A percentile compares a stretch with the other conserved stretches of the same genome.
Conservation (phyloP, 345 rosid species). For the Ceriops tagal region DNA sequence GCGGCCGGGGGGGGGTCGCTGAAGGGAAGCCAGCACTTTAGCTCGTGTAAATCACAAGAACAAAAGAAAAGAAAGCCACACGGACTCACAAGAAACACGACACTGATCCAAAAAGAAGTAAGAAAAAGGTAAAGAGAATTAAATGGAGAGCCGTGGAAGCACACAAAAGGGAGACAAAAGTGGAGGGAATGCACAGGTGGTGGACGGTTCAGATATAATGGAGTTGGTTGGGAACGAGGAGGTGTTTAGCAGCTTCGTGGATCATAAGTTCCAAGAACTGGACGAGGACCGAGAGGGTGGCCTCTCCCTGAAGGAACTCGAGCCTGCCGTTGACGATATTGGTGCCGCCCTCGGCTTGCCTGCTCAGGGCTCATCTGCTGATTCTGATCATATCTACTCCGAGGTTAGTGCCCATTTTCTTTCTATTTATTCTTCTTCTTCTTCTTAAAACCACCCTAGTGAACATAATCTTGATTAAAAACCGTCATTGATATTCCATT, state of each 20-base stretch:
- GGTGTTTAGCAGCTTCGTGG: slow-evolving; percentile 70
- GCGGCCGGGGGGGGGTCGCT: neutral
- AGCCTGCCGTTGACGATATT: slow-evolving; percentile 91
- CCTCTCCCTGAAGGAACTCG: slow-evolving; percentile 76
- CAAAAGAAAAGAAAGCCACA: neutral
- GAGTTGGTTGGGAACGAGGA: slow-evolving; percentile 76
- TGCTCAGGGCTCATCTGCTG: slow-evolving; percentile 72
- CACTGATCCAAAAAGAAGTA: neutral
- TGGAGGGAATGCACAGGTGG: slow-evolving; percentile 17
- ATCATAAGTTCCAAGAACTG: slow-evolving; percentile 73
- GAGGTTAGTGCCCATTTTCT: slow-evolving; percentile 44
- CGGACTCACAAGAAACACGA: neutral
- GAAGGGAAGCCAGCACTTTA: slow-evolving; percentile 10
- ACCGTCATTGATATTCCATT: too few species aligned
- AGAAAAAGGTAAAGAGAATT: neutral
- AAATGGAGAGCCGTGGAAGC: slow-evolving; percentile 32
- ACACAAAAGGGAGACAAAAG: slow-evolving; percentile 8
- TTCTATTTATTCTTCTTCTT: too few species aligned
- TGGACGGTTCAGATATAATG: slow-evolving; percentile 89
- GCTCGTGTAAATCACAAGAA: slow-evolving; percentile 36
- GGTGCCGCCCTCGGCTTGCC: slow-evolving; percentile 96
- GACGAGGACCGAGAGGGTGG: slow-evolving; percentile 74
- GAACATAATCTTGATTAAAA: too few species aligned
- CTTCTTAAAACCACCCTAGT: too few species aligned
- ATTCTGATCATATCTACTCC: slow-evolving; percentile 76